Conservation (phyloP, 768 basidiomycete genomes). For the Boletus subcaerulescens region DNA sequence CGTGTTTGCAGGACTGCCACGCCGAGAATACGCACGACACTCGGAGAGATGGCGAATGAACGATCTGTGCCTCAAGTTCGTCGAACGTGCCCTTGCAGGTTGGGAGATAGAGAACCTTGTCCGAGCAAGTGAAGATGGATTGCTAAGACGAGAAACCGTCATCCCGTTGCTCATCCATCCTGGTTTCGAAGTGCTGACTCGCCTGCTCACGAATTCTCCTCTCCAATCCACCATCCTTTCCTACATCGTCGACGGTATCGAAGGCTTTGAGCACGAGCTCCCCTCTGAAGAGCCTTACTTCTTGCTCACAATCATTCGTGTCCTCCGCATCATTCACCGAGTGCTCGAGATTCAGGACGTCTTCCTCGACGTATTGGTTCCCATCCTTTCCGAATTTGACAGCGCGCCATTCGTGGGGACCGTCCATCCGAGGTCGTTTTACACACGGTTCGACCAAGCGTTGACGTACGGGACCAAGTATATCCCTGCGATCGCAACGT, state of each 20-base stretch:
- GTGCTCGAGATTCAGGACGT: conserved; percentile 83
- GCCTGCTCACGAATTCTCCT: conserved; percentile 67
- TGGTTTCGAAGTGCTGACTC: conserved; percentile 82
- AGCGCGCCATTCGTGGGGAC: conserved; percentile 52
- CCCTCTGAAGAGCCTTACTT: conserved; percentile 71
- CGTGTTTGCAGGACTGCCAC: conserved; percentile 75
- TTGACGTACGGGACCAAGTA: conserved; percentile 66
- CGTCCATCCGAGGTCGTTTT: conserved; percentile 63
- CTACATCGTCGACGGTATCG: conserved; percentile 78
- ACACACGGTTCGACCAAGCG: conserved; percentile 71
- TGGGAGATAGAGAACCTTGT: conserved; percentile 79
- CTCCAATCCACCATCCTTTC: conserved; percentile 74
- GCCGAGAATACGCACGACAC: conserved; percentile 69
- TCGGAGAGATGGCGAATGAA: conserved; percentile 86
- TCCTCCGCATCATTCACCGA: conserved; percentile 77
- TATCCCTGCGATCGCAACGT: conserved; percentile 79
- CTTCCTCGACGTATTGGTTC: conserved; percentile 85
- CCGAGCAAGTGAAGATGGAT: conserved; percentile 49
- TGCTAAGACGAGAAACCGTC: conserved; percentile 50
- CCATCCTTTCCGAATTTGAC: conserved; percentile 66
- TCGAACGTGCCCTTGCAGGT: conserved; percentile 79
- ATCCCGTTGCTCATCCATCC: conserved; percentile 69
- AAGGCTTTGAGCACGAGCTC: conserved; percentile 68
- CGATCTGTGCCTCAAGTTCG: conserved; percentile 77
- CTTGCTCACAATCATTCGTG: conserved; percentile 70